Percentiles rank a stretch among this genome's conserved stretches.
These are phyloP conservation scores for Cryomyces antarcticus DNA, from an alignment of 495 filamentous ascomycete species.

Conservation along the genomic window DNA sequence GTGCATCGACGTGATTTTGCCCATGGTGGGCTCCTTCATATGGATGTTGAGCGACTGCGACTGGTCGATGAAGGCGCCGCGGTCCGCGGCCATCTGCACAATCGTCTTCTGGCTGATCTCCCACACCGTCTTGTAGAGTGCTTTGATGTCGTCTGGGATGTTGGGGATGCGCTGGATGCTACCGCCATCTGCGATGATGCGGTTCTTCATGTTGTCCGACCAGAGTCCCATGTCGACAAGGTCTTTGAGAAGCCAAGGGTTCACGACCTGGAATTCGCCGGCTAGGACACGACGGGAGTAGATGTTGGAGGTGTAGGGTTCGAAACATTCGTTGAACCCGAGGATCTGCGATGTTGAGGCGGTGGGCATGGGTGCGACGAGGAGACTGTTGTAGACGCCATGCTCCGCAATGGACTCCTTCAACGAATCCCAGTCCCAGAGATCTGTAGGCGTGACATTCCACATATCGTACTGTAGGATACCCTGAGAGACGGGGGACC, in stretches of 20 bases:
- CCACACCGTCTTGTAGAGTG: conserved; percentile 98
- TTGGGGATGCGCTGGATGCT: conserved; percentile 93
- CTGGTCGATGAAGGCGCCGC: conserved; percentile 96
- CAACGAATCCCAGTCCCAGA: conserved; percentile 88
- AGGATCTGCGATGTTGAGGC: conserved; percentile 91
- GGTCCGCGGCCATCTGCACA: conserved; percentile 93
- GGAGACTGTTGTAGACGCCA: conserved; percentile 82
- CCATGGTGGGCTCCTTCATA: conserved; percentile 97
- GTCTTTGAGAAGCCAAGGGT: conserved; percentile 96
- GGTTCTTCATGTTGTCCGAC: conserved; percentile 99
- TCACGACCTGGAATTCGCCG: conserved; percentile 98
- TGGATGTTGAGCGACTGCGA: conserved; percentile 98
- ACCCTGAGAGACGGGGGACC: conserved; percentile 85
- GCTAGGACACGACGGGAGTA: conserved; percentile 96
- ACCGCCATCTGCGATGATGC: conserved; percentile 91
- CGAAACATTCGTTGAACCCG: conserved; percentile 98
- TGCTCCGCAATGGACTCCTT: conserved; percentile 81
- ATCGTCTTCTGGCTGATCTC: conserved; percentile 94
- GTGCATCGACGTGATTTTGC: conserved; percentile 99
- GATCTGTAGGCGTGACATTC: conserved; percentile 74
- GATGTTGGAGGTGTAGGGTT: conserved; percentile 98
- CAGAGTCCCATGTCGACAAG: conserved; percentile 93
- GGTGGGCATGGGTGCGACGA: conserved; percentile 95
- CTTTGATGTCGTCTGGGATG: conserved; percentile 88
- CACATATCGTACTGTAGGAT: conserved; percentile 99